Conservation (phyloP, 805 yeast species). For the Candida insectalens region DNA sequence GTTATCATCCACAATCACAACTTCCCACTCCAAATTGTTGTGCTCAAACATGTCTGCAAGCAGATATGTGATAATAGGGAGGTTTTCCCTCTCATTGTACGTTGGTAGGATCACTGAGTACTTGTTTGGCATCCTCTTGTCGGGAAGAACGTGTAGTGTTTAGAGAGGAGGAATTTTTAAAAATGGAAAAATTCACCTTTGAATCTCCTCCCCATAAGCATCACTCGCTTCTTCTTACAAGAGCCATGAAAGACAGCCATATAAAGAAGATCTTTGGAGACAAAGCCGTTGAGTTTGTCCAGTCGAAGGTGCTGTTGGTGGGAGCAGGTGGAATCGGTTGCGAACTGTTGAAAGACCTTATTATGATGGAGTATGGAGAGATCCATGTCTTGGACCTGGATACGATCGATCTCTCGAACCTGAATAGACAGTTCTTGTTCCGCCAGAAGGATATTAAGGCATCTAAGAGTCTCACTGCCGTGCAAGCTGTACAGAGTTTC, state of each 20-base stretch:
- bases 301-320: slow-evolving; percentile 61
- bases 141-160: too few relatives aligned
- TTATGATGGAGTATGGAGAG: slow-evolving; percentile 74
- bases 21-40: slow-evolving; percentile 59
- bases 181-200: not conserved
- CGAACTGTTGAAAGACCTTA: slow-evolving; percentile 73
- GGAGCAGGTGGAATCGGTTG: slow-evolving; percentile 99
- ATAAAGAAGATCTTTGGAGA: slow-evolving; percentile 35
- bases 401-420: slow-evolving; percentile 84
- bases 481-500: slow-evolving; percentile 69
- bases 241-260: slow-evolving; percentile 18
- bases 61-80: slow-evolving; percentile 62
- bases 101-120: slow-evolving; percentile 73
- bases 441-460: slow-evolving; percentile 83
- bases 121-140: slow-evolving; percentile 30
- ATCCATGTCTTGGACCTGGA: slow-evolving; percentile 91
- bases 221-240: not conserved
- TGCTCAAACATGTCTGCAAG: slow-evolving; percentile 56
- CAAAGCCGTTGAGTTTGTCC: slow-evolving; percentile 22
- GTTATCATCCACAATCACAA: slow-evolving; percentile 66
- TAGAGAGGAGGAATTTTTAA: not conserved
- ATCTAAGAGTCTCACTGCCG: slow-evolving; percentile 80
- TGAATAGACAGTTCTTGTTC: slow-evolving; percentile 89
- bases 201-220: not conserved
- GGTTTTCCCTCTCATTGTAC: slow-evolving; percentile 60